A percentile compares a stretch with the other conserved stretches of the same genome.
Evolutionary conservation across 2,329 filamentous ascomycete genomes (phyloP).

Genomic region (Ambrosiella beaveri): DNA sequence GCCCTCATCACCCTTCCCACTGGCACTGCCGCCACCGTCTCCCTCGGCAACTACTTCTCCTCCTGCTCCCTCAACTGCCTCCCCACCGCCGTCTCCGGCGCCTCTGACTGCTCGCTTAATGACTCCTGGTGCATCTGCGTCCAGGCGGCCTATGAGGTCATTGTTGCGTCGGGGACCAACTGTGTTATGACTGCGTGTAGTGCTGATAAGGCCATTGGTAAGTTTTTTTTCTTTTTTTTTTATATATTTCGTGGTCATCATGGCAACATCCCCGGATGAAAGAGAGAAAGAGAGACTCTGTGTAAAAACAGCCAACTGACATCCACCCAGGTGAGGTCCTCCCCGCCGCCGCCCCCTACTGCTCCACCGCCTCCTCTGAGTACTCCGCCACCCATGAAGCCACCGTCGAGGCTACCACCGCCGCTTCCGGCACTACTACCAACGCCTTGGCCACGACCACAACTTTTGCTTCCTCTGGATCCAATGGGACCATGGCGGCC

Average conservation of each 20-base stretch:
- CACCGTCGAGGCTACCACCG: slow-evolving; percentile 7
- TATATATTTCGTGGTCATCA: background rate
- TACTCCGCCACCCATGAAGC: slow-evolving; percentile 8
- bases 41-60: slow-evolving; percentile 20
- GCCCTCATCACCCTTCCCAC: background rate
- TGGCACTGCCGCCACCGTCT: background rate
- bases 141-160: slow-evolving; percentile 19
- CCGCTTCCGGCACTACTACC: slow-evolving; percentile 2
- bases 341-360: slow-evolving; percentile 18
- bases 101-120: slow-evolving; percentile 19
- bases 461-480: background rate
- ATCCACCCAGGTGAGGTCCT: slow-evolving; percentile 22
- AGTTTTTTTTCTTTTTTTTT: slow-evolving; percentile 14
- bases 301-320: slow-evolving; percentile 13
- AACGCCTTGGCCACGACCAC: slow-evolving; percentile 13
- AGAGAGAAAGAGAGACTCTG: background rate
- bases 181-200: slow-evolving; percentile 24
- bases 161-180: slow-evolving; percentile 20
- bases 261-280: too few species aligned
- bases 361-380: slow-evolving; percentile 12
- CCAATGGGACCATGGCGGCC: background rate
- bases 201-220: slow-evolving; percentile 23
- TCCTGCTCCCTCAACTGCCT: slow-evolving; percentile 24
- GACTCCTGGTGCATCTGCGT: slow-evolving; percentile 21
- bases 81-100: slow-evolving; percentile 18